phyloP scores from a whole-genome alignment of 176 grass and related monocot genomes.

The Aegilops tauschii region DNA sequence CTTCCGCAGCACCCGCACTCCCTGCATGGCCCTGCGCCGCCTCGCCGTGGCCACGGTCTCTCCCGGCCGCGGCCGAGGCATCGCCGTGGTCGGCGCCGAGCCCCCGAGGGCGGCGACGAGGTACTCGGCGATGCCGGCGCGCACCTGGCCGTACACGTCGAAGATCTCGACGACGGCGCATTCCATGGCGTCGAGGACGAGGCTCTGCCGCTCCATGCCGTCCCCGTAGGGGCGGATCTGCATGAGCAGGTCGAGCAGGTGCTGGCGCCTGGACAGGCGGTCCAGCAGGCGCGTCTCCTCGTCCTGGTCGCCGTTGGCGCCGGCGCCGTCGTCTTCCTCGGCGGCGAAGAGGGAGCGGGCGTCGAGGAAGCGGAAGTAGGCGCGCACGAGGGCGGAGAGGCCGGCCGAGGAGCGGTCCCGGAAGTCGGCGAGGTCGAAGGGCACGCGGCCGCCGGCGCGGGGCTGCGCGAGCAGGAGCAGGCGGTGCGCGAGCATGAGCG shows the following conservation, averaged over 20 bases:
- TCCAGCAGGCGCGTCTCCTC: conserved; percentile 54
- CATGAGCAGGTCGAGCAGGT: conserved; percentile 79
- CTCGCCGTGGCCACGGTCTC: conserved; percentile 26
- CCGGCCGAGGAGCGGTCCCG: conserved; percentile 53
- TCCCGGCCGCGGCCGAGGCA: neutral
- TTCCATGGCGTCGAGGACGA: conserved; percentile 85
- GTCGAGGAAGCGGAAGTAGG: conserved; percentile 95
- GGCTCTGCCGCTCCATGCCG: conserved; percentile 57
- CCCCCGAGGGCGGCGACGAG: conserved; percentile 52
- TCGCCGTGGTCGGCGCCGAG: conserved; percentile 23
- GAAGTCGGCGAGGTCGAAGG: conserved; percentile 93
- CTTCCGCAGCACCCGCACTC: conserved; percentile 62
- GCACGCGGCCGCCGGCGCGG: conserved; percentile 44
- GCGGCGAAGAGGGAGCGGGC: conserved; percentile 60
- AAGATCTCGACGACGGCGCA: conserved; percentile 89
- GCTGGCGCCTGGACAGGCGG: conserved; percentile 49
- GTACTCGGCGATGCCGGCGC: conserved; percentile 75
- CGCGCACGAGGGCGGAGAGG: conserved; percentile 71
- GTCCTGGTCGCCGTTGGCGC: neutral
- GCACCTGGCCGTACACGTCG: conserved; percentile 87
- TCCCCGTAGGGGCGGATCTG: conserved; percentile 75
- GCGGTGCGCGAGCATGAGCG: conserved; percentile 86
- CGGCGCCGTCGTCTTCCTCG: neutral
- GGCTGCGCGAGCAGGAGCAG: conserved; percentile 55
- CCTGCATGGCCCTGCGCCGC: conserved; percentile 42